A percentile compares a stretch with the other conserved stretches of the same genome.
Evolutionary conservation across 1,284 basidiomycete genomes (phyloP).

Genomic region (Tylopilus orsonianus): DNA sequence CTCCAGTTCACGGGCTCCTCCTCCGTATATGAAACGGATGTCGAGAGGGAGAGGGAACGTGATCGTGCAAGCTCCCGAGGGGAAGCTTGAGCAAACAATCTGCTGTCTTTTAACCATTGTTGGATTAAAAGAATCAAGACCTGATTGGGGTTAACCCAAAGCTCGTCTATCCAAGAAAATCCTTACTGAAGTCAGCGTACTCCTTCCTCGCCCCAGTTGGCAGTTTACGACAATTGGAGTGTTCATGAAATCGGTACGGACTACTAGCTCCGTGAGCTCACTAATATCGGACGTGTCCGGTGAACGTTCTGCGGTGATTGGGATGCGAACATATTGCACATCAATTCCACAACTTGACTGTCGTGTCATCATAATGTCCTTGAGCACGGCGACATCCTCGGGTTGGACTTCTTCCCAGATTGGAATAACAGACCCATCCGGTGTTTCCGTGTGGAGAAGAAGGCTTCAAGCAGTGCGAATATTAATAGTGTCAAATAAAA

Average conservation of each 20-base stretch:
- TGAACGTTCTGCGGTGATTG: slow-evolving; percentile 83
- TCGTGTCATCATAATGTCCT: slow-evolving; percentile 83
- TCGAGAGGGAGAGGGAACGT: slow-evolving; percentile 41
- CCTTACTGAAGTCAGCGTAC: slow-evolving; percentile 82
- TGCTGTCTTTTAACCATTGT: slow-evolving; percentile 71
- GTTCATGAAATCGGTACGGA: slow-evolving; percentile 68
- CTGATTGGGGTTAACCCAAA: slow-evolving; percentile 37
- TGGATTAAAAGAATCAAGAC: slow-evolving; percentile 85
- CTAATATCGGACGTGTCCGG: slow-evolving; percentile 71
- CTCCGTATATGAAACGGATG: slow-evolving; percentile 34
- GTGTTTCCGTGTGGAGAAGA: slow-evolving; percentile 87
- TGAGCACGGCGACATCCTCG: slow-evolving; percentile 81
- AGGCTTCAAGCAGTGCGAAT: slow-evolving; percentile 41
- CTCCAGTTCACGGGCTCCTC: slow-evolving; percentile 40
- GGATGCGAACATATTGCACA: slow-evolving; percentile 82
- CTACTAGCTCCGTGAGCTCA: slow-evolving; percentile 81
- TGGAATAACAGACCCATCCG: slow-evolving; percentile 88
- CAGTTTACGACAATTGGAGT: slow-evolving; percentile 95
- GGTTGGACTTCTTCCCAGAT: slow-evolving; percentile 91
- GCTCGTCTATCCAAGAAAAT: background rate
- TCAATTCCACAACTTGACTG: slow-evolving; percentile 49
- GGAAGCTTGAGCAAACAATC: slow-evolving; percentile 38
- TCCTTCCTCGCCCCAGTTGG: slow-evolving; percentile 93
- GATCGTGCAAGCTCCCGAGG: slow-evolving; percentile 37
- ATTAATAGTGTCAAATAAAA: background rate